Percentiles rank a stretch among this genome's conserved stretches.
Evolutionary conservation across 2,329 filamentous ascomycete genomes (phyloP).

Genomic region (Colletotrichum sp.): DNA sequence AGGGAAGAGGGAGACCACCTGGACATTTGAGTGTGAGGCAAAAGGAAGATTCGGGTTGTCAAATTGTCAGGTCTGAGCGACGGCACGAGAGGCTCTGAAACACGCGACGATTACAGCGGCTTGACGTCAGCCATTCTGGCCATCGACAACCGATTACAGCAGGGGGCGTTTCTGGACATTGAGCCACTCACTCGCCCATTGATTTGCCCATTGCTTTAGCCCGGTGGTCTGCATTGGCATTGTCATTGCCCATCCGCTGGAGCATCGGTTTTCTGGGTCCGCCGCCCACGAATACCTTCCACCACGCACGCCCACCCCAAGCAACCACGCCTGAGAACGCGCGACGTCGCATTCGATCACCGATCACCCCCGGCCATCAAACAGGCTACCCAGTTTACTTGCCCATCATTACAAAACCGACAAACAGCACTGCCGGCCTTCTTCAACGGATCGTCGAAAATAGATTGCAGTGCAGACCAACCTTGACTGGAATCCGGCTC

Average conservation of each 20-base stretch:
- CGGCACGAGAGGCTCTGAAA: constrained; percentile 10
- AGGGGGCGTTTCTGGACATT: neutral
- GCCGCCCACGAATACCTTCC: neutral
- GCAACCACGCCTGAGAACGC: neutral
- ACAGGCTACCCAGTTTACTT: constrained; percentile 5
- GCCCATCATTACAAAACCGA: constrained; percentile 2
- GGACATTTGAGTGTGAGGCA: neutral
- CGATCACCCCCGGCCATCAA: constrained; percentile 6
- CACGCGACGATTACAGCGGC: neutral
- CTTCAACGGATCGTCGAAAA: neutral
- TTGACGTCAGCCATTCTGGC: constrained; percentile 8
- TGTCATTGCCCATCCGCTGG: neutral
- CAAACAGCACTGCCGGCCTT: neutral
- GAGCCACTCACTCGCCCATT: neutral
- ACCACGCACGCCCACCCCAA: neutral
- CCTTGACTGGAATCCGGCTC: neutral
- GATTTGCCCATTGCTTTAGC: neutral
- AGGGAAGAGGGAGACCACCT: neutral
- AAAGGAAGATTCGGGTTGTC: neutral
- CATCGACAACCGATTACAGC: neutral
- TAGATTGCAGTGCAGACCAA: neutral
- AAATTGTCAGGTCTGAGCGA: neutral
- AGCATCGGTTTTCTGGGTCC: neutral
- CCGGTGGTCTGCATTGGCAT: neutral
- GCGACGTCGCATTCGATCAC: constrained; percentile 17